Percentiles rank a stretch among this genome's conserved stretches.
These are phyloP conservation scores for Anisodus acutangulus DNA, from an alignment of 257 asterid species.

Conservation along the genomic window DNA sequence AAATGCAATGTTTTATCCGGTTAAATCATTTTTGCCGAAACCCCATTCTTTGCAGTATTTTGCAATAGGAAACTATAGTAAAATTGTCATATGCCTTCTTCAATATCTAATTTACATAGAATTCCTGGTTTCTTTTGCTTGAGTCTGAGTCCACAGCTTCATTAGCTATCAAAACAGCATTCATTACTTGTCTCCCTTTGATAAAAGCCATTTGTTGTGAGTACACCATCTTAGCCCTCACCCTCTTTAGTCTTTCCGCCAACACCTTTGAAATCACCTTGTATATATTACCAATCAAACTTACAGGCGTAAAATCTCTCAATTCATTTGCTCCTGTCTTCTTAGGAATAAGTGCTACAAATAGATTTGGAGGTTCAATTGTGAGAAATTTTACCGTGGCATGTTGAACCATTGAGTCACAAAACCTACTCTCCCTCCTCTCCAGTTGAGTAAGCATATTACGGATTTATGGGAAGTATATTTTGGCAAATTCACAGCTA, in stretches of 20 bases:
- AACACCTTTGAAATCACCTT: background rate
- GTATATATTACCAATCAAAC: background rate
- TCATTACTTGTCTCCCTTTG: background rate
- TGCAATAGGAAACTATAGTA: background rate
- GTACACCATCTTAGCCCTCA: background rate
- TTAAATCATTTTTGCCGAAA: background rate
- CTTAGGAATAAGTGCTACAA: background rate
- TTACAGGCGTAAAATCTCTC: background rate
- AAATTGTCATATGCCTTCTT: background rate
- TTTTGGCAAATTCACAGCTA: background rate
- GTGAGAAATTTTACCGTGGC: conserved; percentile 1
- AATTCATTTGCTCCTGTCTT: background rate
- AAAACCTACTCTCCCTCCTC: background rate
- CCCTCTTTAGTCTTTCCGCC: background rate
- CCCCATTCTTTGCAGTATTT: background rate
- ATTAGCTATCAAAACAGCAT: background rate
- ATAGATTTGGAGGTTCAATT: background rate
- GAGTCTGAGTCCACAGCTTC: background rate
- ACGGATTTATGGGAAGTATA: background rate
- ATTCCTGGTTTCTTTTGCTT: background rate
- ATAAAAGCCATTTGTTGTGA: background rate
- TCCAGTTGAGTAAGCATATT: background rate
- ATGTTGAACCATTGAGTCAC: background rate
- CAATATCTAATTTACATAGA: background rate
- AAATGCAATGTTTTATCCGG: background rate